phyloP scores from a whole-genome alignment of 1,284 basidiomycete genomes.

The Kwoniella shivajii region DNA sequence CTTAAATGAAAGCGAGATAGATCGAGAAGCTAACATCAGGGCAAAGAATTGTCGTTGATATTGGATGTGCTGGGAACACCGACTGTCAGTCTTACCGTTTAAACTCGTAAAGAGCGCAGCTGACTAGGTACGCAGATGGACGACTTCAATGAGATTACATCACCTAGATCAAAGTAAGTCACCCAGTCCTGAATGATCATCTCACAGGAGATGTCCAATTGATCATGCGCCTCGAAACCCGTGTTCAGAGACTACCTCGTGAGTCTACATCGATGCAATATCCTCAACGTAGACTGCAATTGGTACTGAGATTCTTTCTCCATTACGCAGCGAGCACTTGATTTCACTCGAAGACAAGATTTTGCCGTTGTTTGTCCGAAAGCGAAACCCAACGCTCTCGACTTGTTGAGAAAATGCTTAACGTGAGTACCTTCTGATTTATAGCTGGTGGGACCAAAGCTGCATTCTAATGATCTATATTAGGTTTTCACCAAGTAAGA shows the following conservation, averaged over 20 bases:
- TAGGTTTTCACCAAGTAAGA: constrained; percentile 79
- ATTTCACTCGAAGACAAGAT: constrained; percentile 82
- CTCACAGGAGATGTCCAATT: too few species aligned
- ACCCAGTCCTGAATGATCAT: not conserved
- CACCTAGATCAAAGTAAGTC: constrained; percentile 67
- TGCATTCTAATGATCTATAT: constrained; percentile 22
- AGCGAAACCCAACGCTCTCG: constrained; percentile 83
- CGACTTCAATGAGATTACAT: constrained; percentile 69
- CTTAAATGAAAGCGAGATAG: not conserved
- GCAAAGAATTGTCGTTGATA: constrained; percentile 59
- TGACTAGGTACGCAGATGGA: constrained; percentile 53
- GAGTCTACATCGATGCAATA: constrained; percentile 13
- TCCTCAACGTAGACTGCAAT: not conserved
- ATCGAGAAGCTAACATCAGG: constrained; percentile 1
- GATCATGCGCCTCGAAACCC: not conserved
- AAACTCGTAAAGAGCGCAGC: not conserved
- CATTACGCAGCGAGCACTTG: constrained; percentile 67
- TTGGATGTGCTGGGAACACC: constrained; percentile 64
- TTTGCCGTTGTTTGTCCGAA: constrained; percentile 75
- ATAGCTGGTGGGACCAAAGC: not conserved
- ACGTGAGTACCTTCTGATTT: constrained; percentile 58
- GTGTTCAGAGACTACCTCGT: constrained; percentile 69
- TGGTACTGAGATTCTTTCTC: not conserved
- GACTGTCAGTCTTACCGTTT: constrained; percentile 36
- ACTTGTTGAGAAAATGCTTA: constrained; percentile 83